These are phyloP conservation scores for Coemansia sp. DNA, from an alignment of 192 early-diverging fungal species.

Conservation along the genomic window DNA sequence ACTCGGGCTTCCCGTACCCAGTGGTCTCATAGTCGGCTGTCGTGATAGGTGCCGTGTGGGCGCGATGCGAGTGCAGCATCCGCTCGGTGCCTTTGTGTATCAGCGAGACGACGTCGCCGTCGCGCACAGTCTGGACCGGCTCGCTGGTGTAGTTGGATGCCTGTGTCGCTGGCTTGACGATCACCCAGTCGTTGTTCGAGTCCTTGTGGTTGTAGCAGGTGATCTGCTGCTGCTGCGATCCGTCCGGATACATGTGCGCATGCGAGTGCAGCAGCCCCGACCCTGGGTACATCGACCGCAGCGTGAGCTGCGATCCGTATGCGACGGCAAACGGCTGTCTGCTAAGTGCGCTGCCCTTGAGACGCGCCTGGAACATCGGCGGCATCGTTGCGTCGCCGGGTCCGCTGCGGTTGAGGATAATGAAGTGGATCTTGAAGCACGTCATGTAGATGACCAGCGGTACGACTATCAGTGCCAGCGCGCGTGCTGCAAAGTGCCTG, in stretches of 20 bases:
- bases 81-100: conserved; percentile 58
- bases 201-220: conserved; percentile 77
- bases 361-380: conserved; percentile 78
- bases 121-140: conserved; percentile 46
- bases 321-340: conserved; percentile 23
- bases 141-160: conserved; percentile 28
- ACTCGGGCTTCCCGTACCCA: conserved; percentile 52
- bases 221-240: conserved; percentile 79
- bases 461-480: conserved; percentile 77
- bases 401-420: conserved; percentile 71
- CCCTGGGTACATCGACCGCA: conserved; percentile 20
- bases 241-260: conserved; percentile 56
- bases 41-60: conserved; percentile 61
- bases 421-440: conserved; percentile 91
- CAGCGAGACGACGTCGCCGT: conserved; percentile 76
- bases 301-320: conserved; percentile 22
- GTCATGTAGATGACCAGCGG: conserved; percentile 76
- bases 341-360: conserved; percentile 71
- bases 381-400: conserved; percentile 93
- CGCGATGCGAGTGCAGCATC: conserved; percentile 66
- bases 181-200: conserved; percentile 66
- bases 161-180: conserved; percentile 35
- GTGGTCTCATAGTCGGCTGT: conserved; percentile 62
- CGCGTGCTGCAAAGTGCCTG: conserved; percentile 79
- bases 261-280: conserved; percentile 60